A percentile compares a stretch with the other conserved stretches of the same genome.
These are phyloP conservation scores for Wickerhamomyces strasburgensis DNA, from an alignment of 805 yeast species.

Conservation along the genomic window DNA sequence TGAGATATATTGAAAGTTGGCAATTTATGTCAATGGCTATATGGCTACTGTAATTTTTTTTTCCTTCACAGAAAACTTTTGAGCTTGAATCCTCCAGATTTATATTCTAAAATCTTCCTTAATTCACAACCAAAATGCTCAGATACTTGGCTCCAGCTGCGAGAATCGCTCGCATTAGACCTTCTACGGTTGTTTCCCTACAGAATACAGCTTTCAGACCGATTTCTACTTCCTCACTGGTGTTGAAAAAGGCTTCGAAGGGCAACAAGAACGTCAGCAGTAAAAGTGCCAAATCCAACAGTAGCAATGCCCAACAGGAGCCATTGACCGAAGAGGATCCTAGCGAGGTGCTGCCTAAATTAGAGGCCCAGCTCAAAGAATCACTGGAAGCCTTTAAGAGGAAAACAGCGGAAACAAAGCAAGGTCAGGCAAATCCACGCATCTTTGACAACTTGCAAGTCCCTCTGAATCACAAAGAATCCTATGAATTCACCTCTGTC, in stretches of 20 bases:
- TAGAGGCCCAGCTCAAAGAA: conserved; percentile 33
- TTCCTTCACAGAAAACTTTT: too few species aligned
- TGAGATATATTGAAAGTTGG: too few species aligned
- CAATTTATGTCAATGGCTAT: too few species aligned
- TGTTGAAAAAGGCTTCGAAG: conserved; percentile 20
- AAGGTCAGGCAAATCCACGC: conserved; percentile 65
- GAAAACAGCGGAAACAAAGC: conserved; percentile 54
- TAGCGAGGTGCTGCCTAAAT: conserved; percentile 8
- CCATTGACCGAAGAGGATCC: conserved; percentile 19
- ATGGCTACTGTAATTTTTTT: too few species aligned
- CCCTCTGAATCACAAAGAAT: conserved; percentile 40
- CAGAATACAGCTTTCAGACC: too few species aligned
- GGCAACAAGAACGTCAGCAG: conserved; percentile 5
- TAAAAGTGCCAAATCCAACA: conserved; percentile 3
- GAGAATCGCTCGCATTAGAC: background rate
- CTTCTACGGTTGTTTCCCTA: too few species aligned
- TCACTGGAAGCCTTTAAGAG: conserved; percentile 50
- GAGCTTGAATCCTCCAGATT: too few species aligned
- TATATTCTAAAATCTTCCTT: too few species aligned
- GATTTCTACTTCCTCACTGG: conserved; percentile 4
- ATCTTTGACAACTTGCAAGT: conserved; percentile 60
- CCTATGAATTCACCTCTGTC: conserved; percentile 48
- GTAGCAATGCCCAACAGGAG: conserved; percentile 8
- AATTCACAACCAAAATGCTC: too few species aligned
- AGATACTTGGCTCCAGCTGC: too few species aligned